These are phyloP conservation scores for Scheffersomyces lignosus DNA, from an alignment of 805 yeast species.

Conservation along the genomic window DNA sequence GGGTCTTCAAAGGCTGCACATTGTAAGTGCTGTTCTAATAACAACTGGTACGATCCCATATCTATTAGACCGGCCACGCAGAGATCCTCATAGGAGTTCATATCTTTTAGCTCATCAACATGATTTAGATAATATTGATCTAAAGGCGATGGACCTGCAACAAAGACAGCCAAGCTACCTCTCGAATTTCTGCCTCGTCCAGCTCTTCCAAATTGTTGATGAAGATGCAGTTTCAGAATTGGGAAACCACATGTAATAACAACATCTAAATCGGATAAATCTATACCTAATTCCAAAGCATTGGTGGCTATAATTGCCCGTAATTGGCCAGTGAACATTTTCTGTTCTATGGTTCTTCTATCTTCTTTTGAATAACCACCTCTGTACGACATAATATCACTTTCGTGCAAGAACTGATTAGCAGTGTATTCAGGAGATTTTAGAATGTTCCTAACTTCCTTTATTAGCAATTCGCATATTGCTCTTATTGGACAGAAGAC, in stretches of 20 bases:
- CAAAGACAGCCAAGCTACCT: conserved; percentile 82
- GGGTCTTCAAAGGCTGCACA: conserved; percentile 93
- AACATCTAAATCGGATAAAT: conserved; percentile 89
- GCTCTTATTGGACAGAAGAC: conserved; percentile 87
- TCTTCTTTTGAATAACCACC: conserved; percentile 92
- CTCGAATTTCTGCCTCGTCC: conserved; percentile 72
- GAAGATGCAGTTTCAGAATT: conserved; percentile 76
- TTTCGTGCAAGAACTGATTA: conserved; percentile 40
- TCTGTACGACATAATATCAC: conserved; percentile 87
- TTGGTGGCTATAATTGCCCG: conserved; percentile 91
- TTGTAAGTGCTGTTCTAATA: conserved; percentile 82
- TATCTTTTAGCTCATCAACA: conserved; percentile 56
- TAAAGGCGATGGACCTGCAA: conserved; percentile 80
- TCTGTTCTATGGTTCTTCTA: conserved; percentile 81
- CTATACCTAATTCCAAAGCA: conserved; percentile 94
- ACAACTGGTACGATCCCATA: conserved; percentile 33
- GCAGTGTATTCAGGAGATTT: conserved; percentile 24
- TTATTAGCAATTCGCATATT: conserved; percentile 85
- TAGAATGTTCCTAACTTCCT: conserved; percentile 58
- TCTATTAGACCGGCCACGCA: conserved; percentile 39
- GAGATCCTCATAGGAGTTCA: conserved; percentile 37
- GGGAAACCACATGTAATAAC: conserved; percentile 95
- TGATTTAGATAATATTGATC: conserved; percentile 81
- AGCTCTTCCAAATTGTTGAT: conserved; percentile 97
- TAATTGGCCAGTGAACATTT: conserved; percentile 85